A percentile compares a stretch with the other conserved stretches of the same genome.
Evolutionary conservation across 73 alveolate genomes (phyloP).

Genomic region (Paramecium octaurelia): DNA sequence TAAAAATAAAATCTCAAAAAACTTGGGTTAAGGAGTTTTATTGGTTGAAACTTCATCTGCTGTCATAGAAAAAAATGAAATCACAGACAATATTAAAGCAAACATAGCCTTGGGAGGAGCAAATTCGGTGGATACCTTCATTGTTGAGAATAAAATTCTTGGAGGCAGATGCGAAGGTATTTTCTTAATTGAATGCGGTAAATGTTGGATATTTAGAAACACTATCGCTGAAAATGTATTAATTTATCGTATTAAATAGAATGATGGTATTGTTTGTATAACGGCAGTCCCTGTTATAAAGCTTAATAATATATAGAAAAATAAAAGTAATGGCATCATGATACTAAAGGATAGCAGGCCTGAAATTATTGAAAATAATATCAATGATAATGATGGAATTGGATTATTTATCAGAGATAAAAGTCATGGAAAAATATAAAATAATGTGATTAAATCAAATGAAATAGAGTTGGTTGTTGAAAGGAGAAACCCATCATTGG

Average conservation of each 20-base stretch:
- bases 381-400: constrained; percentile 56
- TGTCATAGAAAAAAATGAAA: constrained; percentile 88
- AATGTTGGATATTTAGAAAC: constrained; percentile 82
- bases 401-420: constrained; percentile 59
- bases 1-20: constrained; percentile 78
- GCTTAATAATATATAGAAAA: neutral
- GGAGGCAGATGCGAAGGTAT: constrained; percentile 96
- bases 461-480: constrained; percentile 60
- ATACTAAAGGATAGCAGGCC: constrained; percentile 61
- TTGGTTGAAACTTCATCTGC: constrained; percentile 92
- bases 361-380: neutral
- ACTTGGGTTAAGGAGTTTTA: constrained; percentile 91
- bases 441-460: constrained; percentile 30
- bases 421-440: constrained; percentile 49
- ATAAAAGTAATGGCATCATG: constrained; percentile 62
- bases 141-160: constrained; percentile 80
- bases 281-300: constrained; percentile 50
- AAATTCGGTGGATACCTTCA: constrained; percentile 81
- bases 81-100: constrained; percentile 89
- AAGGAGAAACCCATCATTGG: constrained; percentile 9
- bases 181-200: constrained; percentile 86
- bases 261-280: constrained; percentile 61
- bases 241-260: neutral
- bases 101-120: constrained; percentile 97
- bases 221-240: constrained; percentile 80